These are phyloP conservation scores for Endogone sp. DNA, from an alignment of 192 early-diverging fungal species.

Conservation along the genomic window DNA sequence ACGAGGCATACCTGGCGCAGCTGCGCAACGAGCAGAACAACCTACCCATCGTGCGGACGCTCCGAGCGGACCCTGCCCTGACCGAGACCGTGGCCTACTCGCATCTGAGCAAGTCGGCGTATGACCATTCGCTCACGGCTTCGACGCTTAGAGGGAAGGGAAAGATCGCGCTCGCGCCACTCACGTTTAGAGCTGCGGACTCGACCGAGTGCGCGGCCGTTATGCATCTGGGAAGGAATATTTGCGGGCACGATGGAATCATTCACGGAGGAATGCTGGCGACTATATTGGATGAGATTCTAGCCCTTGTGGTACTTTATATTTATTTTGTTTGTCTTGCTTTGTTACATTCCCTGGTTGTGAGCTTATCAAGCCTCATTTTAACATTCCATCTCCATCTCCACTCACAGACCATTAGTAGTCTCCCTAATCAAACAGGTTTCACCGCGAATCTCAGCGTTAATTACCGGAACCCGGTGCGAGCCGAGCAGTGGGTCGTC, in stretches of 20 bases:
- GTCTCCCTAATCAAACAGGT: slow-evolving; percentile 62
- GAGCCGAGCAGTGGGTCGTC: slow-evolving; percentile 57
- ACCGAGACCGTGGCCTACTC: slow-evolving; percentile 18
- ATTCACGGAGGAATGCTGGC: slow-evolving; percentile 76
- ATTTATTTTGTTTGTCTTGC: slow-evolving; percentile 24
- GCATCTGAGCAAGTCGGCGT: slow-evolving; percentile 11
- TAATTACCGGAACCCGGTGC: slow-evolving; percentile 66
- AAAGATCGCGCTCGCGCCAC: slow-evolving; percentile 46
- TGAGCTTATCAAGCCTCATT: slow-evolving; percentile 1
- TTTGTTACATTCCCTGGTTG: not conserved
- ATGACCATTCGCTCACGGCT: slow-evolving; percentile 21
- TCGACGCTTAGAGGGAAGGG: slow-evolving; percentile 47
- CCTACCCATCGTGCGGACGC: slow-evolving; percentile 19
- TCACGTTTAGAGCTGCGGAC: slow-evolving; percentile 48
- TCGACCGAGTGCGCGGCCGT: slow-evolving; percentile 41
- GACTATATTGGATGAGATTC: slow-evolving; percentile 67
- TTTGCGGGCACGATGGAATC: slow-evolving; percentile 78
- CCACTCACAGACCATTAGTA: slow-evolving; percentile 37
- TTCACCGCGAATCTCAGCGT: slow-evolving; percentile 76
- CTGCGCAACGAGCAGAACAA: slow-evolving; percentile 7
- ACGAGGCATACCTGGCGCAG: not conserved
- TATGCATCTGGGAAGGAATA: slow-evolving; percentile 60
- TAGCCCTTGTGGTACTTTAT: slow-evolving; percentile 46
- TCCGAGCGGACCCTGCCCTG: slow-evolving; percentile 11
- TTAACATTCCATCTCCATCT: not conserved